These are phyloP conservation scores for Hypsizygus ulmarius DNA, from an alignment of 1,284 basidiomycete genomes.

Conservation along the genomic window DNA sequence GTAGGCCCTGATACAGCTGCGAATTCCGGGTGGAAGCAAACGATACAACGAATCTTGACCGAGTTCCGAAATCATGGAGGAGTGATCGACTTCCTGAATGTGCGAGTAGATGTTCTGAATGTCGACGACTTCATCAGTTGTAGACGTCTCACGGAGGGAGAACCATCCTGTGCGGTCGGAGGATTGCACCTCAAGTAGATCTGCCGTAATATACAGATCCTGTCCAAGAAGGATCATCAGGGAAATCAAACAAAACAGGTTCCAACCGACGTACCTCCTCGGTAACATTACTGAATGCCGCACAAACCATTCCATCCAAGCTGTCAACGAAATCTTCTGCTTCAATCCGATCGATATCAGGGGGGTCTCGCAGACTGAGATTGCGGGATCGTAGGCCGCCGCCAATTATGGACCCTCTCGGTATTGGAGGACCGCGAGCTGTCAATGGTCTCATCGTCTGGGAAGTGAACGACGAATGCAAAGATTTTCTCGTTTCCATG, in stretches of 20 bases:
- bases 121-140: slow-evolving; percentile 59
- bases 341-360: slow-evolving; percentile 63
- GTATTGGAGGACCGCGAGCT: slow-evolving; percentile 28
- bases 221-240: slow-evolving; percentile 25
- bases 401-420: slow-evolving; percentile 22
- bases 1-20: slow-evolving; percentile 72
- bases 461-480: slow-evolving; percentile 48
- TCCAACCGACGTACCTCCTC: slow-evolving; percentile 53
- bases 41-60: slow-evolving; percentile 68
- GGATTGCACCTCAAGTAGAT: slow-evolving; percentile 76
- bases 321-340: slow-evolving; percentile 71
- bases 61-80: slow-evolving; percentile 64
- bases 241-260: slow-evolving; percentile 5
- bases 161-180: slow-evolving; percentile 79
- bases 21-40: slow-evolving; percentile 66
- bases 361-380: slow-evolving; percentile 52
- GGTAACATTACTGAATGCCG: slow-evolving; percentile 69
- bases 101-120: slow-evolving; percentile 75
- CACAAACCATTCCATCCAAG: slow-evolving; percentile 69
- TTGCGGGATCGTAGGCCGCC: slow-evolving; percentile 32
- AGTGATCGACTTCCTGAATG: slow-evolving; percentile 67
- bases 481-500: slow-evolving; percentile 38
- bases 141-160: slow-evolving; percentile 48
- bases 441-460: slow-evolving; percentile 62
- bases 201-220: slow-evolving; percentile 73